Conservation (phyloP, 2,329 filamentous ascomycete species). For the Botrytis byssoidea region DNA sequence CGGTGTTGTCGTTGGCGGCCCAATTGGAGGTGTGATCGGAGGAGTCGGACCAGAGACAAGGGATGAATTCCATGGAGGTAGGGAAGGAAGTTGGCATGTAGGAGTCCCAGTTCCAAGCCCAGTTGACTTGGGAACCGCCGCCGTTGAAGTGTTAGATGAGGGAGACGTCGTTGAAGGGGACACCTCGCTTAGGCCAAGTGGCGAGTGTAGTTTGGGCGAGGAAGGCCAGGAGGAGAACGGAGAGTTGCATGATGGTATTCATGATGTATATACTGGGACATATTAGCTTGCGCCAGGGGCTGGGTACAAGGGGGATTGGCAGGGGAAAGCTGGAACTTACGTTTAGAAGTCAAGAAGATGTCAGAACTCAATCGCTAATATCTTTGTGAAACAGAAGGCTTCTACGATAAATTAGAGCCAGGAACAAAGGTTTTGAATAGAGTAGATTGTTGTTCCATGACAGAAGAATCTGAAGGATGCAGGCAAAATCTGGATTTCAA, state of each 20-base stretch:
- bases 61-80: constrained; percentile 56
- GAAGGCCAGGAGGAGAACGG: background rate
- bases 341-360: background rate
- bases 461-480: background rate
- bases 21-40: constrained; percentile 9
- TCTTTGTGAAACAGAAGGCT: background rate
- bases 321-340: background rate
- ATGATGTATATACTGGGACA: background rate
- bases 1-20: constrained; percentile 7
- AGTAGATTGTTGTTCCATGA: background rate
- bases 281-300: background rate
- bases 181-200: constrained; percentile 22
- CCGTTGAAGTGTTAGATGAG: constrained; percentile 26
- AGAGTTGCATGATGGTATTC: background rate
- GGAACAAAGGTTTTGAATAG: too few relatives aligned
- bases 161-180: constrained; percentile 24
- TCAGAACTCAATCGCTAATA: background rate
- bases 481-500: background rate
- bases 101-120: constrained; percentile 68
- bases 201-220: background rate
- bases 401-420: background rate
- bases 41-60: constrained; percentile 58
- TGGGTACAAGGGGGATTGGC: too few relatives aligned
- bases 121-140: constrained; percentile 38
- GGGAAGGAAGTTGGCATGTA: constrained; percentile 43